These are phyloP conservation scores for Aspergillus diversus DNA, from an alignment of 495 filamentous ascomycete genomes.

Conservation along the genomic window DNA sequence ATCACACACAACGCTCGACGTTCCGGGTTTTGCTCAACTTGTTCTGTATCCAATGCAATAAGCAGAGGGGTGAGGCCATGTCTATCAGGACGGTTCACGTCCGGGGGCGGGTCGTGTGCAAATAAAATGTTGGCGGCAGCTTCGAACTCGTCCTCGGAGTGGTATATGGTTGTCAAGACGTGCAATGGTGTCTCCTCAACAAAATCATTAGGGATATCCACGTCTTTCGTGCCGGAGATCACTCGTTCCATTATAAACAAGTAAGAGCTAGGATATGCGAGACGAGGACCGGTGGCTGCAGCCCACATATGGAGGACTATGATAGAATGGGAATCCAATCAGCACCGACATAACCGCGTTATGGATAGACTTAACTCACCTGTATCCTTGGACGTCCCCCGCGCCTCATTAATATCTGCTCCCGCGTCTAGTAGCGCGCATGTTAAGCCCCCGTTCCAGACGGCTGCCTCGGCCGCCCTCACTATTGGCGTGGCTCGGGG, in stretches of 20 bases:
- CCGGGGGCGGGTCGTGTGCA: background rate
- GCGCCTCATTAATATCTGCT: conserved; percentile 20
- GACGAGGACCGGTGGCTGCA: conserved; percentile 20
- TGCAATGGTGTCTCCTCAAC: conserved; percentile 26
- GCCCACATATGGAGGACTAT: conserved; percentile 26
- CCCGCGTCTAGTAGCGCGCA: conserved; percentile 21
- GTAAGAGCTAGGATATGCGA: conserved; percentile 27
- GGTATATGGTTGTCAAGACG: conserved; percentile 21
- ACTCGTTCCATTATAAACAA: conserved; percentile 19
- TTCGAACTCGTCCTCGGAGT: conserved; percentile 27
- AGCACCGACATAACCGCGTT: too few species aligned
- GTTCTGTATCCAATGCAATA: background rate
- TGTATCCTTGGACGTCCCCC: conserved; percentile 13
- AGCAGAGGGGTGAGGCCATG: background rate
- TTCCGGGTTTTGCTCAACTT: background rate
- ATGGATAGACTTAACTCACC: background rate
- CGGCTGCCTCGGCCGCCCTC: conserved; percentile 23
- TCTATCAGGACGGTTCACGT: background rate
- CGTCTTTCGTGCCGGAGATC: conserved; percentile 13
- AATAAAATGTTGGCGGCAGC: conserved; percentile 15
- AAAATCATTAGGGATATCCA: conserved; percentile 21
- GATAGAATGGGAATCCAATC: background rate
- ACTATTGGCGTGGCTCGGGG: conserved; percentile 22
- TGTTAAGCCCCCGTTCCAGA: conserved; percentile 25
- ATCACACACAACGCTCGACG: background rate